Evolutionary conservation across 2,329 filamentous ascomycete species (phyloP), one percentile per base, ranked within the genome.

Genomic region (Pestalotiopsis sp.): DNA sequence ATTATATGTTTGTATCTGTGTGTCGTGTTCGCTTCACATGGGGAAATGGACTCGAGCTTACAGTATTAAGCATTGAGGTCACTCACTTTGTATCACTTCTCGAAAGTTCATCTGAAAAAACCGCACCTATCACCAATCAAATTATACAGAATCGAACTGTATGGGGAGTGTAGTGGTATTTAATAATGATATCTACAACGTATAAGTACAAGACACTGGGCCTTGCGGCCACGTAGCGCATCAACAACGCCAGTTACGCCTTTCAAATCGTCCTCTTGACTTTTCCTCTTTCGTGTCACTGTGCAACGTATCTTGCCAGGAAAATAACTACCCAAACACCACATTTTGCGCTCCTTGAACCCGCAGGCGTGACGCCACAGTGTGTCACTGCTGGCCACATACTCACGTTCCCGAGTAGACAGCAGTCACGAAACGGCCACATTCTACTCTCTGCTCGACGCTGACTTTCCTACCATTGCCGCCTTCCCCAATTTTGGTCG

Each of bases 371-470:
- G 20, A 12, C 25, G 6, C 25, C 27, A 25, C n/a, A 31, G 23
- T 7, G 4, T 59, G 1, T 17, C 23, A 17, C 57, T 13, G 6
- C 41, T 36, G 31, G 12, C 6, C 6, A 9, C 25, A 14, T 4
- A 41, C 68, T 75, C 69, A 81, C n/a, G 76, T 73, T 9, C 74
- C 78, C 4, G 93, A 97, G 81, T 96, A 98, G 3, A 97, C 91
- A 17, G 91, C 93, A 68, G 92, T 95, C 13, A 95, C 91, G 71
- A 89, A 90, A 71, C 92, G 88, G 20, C 95, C 95, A 77, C 95
- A 98, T 79, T 96, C 93, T 12, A 97, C 90, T 73, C 90, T 90
- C 82, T 98, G 95, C 83, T 97, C 94, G 72, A 97, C 83, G 67
- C 86, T 91, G 17, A 92, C 91, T 77, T 86, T 93, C 75, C 92